Conservation (phyloP, 352 stramenopile genomes). For the Globisporangium canariense region DNA sequence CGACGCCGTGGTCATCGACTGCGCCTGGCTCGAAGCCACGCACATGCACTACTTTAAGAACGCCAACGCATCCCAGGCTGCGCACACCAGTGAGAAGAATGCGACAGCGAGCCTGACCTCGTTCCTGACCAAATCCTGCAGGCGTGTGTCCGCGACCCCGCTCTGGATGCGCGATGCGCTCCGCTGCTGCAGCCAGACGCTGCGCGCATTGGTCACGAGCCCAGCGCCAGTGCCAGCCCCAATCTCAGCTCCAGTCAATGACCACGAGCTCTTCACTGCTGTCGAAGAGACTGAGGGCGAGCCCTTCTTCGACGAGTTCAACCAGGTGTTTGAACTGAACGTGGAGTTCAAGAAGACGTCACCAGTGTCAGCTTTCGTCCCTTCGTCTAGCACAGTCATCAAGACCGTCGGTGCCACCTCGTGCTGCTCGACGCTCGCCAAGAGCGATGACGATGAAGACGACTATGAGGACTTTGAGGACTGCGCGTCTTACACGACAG, state of each 20-base stretch:
- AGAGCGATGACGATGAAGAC: slow-evolving; percentile 13
- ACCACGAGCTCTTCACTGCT: background rate
- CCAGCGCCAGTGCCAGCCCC: slow-evolving; percentile 1
- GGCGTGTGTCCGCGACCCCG: background rate
- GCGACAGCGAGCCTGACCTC: slow-evolving; percentile 7
- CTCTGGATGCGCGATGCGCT: slow-evolving; percentile 7
- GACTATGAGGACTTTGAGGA: slow-evolving; percentile 26
- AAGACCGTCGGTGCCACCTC: background rate
- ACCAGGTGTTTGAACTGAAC: slow-evolving; percentile 13
- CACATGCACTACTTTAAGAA: slow-evolving; percentile 17
- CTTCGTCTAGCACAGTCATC: background rate
- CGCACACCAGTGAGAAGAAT: slow-evolving; percentile 4
- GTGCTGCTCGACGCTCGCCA: slow-evolving; percentile 4
- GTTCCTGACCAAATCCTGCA: slow-evolving; percentile 5
- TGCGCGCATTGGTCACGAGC: slow-evolving; percentile 13
- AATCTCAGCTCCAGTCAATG: background rate
- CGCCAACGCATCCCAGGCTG: background rate
- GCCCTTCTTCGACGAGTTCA: slow-evolving; percentile 17
- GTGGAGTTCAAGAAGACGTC: slow-evolving; percentile 1
- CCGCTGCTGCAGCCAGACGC: slow-evolving; percentile 14
- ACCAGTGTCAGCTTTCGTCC: slow-evolving; percentile 1
- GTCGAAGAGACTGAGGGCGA: background rate
- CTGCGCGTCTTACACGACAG: slow-evolving; percentile 41
- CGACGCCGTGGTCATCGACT: slow-evolving; percentile 16
- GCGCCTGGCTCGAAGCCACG: slow-evolving; percentile 19